Percentiles rank a stretch among this genome's conserved stretches.
phyloP scores from a whole-genome alignment of 2,329 filamentous ascomycete genomes.

The Cryphonectria naterciae region DNA sequence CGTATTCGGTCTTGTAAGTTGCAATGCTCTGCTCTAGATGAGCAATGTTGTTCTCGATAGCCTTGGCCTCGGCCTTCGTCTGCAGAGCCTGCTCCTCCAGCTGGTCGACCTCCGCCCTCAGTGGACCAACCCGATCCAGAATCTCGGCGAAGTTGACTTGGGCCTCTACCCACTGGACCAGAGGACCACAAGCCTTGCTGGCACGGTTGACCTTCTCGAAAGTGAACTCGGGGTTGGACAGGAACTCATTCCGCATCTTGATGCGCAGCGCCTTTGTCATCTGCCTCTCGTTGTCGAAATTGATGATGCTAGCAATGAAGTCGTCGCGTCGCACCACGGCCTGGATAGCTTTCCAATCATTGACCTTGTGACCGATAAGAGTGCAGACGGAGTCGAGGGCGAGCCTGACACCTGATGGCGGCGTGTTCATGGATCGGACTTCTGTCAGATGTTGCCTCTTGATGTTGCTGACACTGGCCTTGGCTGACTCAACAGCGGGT shows the following conservation, averaged over 20 bases:
- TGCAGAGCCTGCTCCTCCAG: conserved; percentile 87
- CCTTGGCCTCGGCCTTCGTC: conserved; percentile 91
- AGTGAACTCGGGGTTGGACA: conserved; percentile 93
- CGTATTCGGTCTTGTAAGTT: conserved; percentile 95
- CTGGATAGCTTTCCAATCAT: conserved; percentile 90
- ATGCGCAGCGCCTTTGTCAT: conserved; percentile 83
- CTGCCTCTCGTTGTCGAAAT: conserved; percentile 92
- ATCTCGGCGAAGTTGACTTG: conserved; percentile 99
- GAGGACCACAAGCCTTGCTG: conserved; percentile 92
- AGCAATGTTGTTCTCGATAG: conserved; percentile 84
- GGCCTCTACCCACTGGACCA: conserved; percentile 95
- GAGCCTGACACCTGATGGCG: conserved; percentile 86
- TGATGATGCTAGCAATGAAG: conserved; percentile 97
- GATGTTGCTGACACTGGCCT: conserved; percentile 97
- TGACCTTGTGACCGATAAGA: conserved; percentile 84
- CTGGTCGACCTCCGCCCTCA: conserved; percentile 85
- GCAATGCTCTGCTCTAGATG: conserved; percentile 88
- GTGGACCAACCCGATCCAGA: conserved; percentile 86
- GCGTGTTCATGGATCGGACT: conserved; percentile 95
- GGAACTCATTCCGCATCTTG: conserved; percentile 91
- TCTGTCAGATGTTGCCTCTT: conserved; percentile 96
- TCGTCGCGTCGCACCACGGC: conserved; percentile 88
- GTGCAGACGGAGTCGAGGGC: conserved; percentile 97
- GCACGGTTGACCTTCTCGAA: conserved; percentile 96
- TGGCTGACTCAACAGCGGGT: conserved; percentile 88